Conservation (phyloP, 2,329 filamentous ascomycete genomes). For the Colletotrichum godetiae region DNA sequence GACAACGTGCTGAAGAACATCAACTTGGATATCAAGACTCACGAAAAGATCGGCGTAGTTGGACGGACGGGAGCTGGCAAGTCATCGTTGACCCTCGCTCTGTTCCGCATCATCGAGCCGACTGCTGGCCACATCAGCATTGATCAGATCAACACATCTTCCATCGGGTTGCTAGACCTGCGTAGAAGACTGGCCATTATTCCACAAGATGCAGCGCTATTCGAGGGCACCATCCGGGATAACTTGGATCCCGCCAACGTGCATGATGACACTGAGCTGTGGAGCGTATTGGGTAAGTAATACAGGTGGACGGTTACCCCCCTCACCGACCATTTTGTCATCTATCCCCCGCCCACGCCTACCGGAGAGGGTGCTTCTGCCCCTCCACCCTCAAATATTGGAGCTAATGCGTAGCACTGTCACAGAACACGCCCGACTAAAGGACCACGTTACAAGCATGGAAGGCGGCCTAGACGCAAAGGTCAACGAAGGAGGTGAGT, state of each 20-base stretch:
- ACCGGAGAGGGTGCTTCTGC: constrained; percentile 7
- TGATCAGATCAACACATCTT: constrained; percentile 88
- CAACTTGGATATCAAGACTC: constrained; percentile 90
- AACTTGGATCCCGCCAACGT: constrained; percentile 96
- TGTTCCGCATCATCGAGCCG: constrained; percentile 97
- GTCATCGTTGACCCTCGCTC: constrained; percentile 88
- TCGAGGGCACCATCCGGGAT: constrained; percentile 92
- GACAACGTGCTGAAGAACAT: constrained; percentile 95
- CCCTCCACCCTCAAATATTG: constrained; percentile 33
- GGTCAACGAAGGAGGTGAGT: constrained; percentile 92
- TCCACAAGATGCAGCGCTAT: constrained; percentile 95
- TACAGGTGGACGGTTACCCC: constrained; percentile 28
- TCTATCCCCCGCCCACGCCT: constrained; percentile 32
- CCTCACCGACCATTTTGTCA: constrained; percentile 1
- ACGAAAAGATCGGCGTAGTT: constrained; percentile 98
- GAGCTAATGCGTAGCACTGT: constrained; percentile 51
- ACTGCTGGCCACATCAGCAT: constrained; percentile 86
- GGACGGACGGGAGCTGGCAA: constrained; percentile 97
- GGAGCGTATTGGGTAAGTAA: constrained; percentile 88
- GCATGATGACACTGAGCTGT: constrained; percentile 96
- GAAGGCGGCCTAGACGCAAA: constrained; percentile 88
- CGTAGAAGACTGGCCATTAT: constrained; percentile 94
- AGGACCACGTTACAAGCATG: constrained; percentile 89
- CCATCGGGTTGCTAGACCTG: constrained; percentile 89
- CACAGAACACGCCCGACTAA: constrained; percentile 89